These are phyloP conservation scores for Diutina rugosa DNA, from an alignment of 1,139 yeast species.

Conservation along the genomic window DNA sequence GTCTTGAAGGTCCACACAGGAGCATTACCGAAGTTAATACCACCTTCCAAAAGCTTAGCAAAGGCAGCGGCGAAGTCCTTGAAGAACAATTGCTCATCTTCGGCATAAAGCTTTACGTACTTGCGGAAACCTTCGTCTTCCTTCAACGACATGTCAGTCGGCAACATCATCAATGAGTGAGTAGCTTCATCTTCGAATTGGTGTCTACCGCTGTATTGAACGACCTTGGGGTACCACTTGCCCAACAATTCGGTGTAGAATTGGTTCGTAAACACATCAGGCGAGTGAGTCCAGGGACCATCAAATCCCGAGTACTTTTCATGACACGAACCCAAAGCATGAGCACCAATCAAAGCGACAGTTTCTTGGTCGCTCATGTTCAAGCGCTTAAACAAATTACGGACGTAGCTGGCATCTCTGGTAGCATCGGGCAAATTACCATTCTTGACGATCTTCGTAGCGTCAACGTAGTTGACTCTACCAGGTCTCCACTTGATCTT, in stretches of 20 bases:
- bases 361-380: slow-evolving; percentile 76
- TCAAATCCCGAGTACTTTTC: slow-evolving; percentile 56
- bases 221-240: slow-evolving; percentile 57
- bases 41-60: slow-evolving; percentile 60
- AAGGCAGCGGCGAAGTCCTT: slow-evolving; percentile 61
- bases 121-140: slow-evolving; percentile 53
- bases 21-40: slow-evolving; percentile 46
- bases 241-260: slow-evolving; percentile 61
- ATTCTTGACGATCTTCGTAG: slow-evolving; percentile 39
- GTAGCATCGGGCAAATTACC: slow-evolving; percentile 78
- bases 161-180: slow-evolving; percentile 81
- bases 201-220: not conserved
- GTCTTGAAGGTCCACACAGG: slow-evolving; percentile 46
- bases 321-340: slow-evolving; percentile 74
- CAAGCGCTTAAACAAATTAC: slow-evolving; percentile 49
- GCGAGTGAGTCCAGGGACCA: slow-evolving; percentile 94
- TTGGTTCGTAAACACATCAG: slow-evolving; percentile 74
- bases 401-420: slow-evolving; percentile 48
- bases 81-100: slow-evolving; percentile 56
- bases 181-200: slow-evolving; percentile 69
- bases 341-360: slow-evolving; percentile 83
- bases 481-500: slow-evolving; percentile 83
- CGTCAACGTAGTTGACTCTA: slow-evolving; percentile 35
- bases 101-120: slow-evolving; percentile 62
- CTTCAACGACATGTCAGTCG: slow-evolving; percentile 66